Conservation (phyloP, 164 flowering plant species). For the Santalum album region DNA sequence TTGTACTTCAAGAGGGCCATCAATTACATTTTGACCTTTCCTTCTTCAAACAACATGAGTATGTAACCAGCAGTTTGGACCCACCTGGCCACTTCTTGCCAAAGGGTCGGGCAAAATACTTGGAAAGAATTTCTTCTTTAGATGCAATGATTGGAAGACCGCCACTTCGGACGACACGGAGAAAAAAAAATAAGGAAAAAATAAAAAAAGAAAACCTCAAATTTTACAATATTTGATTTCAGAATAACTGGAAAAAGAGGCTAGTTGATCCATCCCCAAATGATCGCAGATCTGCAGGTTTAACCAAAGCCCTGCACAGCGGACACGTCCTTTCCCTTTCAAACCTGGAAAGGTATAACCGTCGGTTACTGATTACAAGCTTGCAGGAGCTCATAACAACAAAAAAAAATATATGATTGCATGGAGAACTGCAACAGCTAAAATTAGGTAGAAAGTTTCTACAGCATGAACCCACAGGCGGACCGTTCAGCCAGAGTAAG, state of each 20-base stretch:
- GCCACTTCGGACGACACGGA: constrained; percentile 10
- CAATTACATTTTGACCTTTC: too few relatives aligned
- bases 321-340: constrained; percentile 99
- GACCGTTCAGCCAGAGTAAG: too few relatives aligned
- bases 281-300: constrained; percentile 79
- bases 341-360: constrained; percentile 50
- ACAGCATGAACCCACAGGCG: too few relatives aligned
- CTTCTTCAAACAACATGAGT: constrained; percentile 1
- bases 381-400: too few relatives aligned
- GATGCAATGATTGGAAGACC: constrained; percentile 7
- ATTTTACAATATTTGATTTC: constrained; percentile 7
- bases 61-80: constrained; percentile 1
- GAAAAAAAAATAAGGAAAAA: too few relatives aligned
- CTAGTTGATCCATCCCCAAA: constrained; percentile 91
- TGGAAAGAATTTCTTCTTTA: neutral
- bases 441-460: too few relatives aligned
- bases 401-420: too few relatives aligned
- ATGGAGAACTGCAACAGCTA: too few relatives aligned
- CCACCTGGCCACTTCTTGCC: neutral
- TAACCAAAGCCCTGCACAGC: constrained; percentile 86
- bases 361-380: too few relatives aligned
- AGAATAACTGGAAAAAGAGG: constrained; percentile 79
- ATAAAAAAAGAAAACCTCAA: constrained; percentile 11
- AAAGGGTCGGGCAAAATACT: constrained; percentile 1
- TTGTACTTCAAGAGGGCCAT: too few relatives aligned